phyloP scores from a whole-genome alignment of 371 early-diverging fungal genomes.

The Lichtheimia ramosa region DNA sequence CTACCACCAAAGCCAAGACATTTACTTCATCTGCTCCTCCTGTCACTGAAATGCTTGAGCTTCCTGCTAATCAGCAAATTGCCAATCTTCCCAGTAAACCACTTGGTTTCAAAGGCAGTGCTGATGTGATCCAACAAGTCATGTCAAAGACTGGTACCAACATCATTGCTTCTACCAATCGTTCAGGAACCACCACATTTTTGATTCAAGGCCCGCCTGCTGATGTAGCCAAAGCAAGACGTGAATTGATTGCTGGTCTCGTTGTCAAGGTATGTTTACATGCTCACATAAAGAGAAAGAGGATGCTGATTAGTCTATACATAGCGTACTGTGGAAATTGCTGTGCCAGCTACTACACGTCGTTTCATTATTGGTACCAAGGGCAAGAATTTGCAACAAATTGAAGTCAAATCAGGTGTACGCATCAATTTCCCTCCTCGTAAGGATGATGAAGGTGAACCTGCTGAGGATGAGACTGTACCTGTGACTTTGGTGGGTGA shows the following conservation, averaged over 20 bases:
- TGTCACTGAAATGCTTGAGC: slow-evolving; percentile 63
- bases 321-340: slow-evolving; percentile 53
- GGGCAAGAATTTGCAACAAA: slow-evolving; percentile 75
- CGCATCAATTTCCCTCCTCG: slow-evolving; percentile 74
- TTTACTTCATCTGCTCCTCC: slow-evolving; percentile 20
- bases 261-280: slow-evolving; percentile 66
- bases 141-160: slow-evolving; percentile 72
- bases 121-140: slow-evolving; percentile 74
- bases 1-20: slow-evolving; percentile 6
- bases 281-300: no score
- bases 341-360: slow-evolving; percentile 81
- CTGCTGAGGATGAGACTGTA: slow-evolving; percentile 58
- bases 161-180: slow-evolving; percentile 85
- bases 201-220: slow-evolving; percentile 81
- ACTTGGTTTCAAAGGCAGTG: slow-evolving; percentile 58
- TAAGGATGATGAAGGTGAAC: slow-evolving; percentile 51
- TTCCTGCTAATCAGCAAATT: slow-evolving; percentile 61
- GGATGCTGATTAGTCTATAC: no score
- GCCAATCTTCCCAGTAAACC: slow-evolving; percentile 43
- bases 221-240: slow-evolving; percentile 78
- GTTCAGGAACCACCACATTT: slow-evolving; percentile 78
- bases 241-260: slow-evolving; percentile 73
- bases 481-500: slow-evolving; percentile 85
- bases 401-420: slow-evolving; percentile 79
- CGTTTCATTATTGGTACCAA: slow-evolving; percentile 85